These are phyloP conservation scores for Tolypocladium cylindrosporum DNA, from an alignment of 2,329 filamentous ascomycete species.

Conservation along the genomic window DNA sequence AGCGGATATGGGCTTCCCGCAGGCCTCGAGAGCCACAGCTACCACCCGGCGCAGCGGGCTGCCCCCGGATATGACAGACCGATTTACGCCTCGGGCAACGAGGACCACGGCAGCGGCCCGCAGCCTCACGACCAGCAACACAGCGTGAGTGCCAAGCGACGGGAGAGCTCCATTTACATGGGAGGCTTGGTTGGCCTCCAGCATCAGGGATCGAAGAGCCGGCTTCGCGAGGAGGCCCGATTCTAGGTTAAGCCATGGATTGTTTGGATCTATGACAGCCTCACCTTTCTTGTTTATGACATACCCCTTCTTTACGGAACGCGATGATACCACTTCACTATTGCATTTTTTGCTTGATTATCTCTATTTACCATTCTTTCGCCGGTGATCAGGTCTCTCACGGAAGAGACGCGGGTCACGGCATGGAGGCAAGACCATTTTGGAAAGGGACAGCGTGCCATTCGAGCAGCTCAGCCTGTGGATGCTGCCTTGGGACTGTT, in stretches of 20 bases:
- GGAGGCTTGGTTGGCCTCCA: slow-evolving; percentile 36
- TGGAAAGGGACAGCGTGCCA: background rate
- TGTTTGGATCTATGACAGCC: background rate
- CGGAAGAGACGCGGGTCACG: background rate
- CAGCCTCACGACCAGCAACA: slow-evolving; percentile 18
- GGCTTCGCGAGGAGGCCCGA: slow-evolving; percentile 43
- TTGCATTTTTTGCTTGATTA: background rate
- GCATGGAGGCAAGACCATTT: background rate
- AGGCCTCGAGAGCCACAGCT: slow-evolving; percentile 12
- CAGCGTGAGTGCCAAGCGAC: slow-evolving; percentile 26
- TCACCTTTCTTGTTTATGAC: background rate
- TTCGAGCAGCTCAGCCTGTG: too few relatives aligned
- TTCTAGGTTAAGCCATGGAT: slow-evolving; percentile 18
- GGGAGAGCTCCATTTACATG: slow-evolving; percentile 53
- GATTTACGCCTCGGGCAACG: slow-evolving; percentile 17
- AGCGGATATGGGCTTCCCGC: slow-evolving; percentile 21
- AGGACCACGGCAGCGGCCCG: slow-evolving; percentile 10
- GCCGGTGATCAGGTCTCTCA: background rate
- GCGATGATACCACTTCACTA: background rate
- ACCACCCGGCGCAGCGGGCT: slow-evolving; percentile 9
- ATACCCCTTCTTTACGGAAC: background rate
- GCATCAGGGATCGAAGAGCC: slow-evolving; percentile 41
- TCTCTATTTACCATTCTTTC: background rate
- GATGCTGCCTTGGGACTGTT: background rate
- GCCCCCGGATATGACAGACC: slow-evolving; percentile 28